Percentiles rank a stretch among this genome's conserved stretches.
phyloP scores from a whole-genome alignment of 257 asterid species.

The Apocynum venetum region DNA sequence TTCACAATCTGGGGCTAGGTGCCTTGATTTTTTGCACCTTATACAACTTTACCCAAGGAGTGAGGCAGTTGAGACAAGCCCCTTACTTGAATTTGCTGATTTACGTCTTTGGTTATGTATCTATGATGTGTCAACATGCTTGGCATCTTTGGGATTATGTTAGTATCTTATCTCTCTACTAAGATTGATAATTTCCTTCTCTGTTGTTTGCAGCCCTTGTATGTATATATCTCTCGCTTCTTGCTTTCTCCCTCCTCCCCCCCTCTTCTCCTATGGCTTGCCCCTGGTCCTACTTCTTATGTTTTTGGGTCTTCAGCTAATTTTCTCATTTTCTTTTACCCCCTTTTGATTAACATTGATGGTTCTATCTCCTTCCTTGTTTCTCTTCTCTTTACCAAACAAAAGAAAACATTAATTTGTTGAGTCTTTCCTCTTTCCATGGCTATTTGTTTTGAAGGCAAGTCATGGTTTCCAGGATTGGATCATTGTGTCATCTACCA shows the following conservation, averaged over 20 bases:
- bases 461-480: too few species aligned
- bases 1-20: background rate
- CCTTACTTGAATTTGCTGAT: background rate
- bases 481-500: background rate
- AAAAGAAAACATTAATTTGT: background rate
- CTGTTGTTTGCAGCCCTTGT: background rate
- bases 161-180: background rate
- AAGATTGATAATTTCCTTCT: background rate
- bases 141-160: background rate
- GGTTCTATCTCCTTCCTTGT: background rate
- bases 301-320: background rate
- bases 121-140: background rate
- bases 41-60: background rate
- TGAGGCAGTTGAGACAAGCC: background rate
- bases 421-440: background rate
- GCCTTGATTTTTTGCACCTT: background rate
- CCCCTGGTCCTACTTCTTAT: background rate
- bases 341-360: background rate
- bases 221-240: background rate
- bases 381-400: background rate
- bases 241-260: background rate
- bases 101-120: background rate
- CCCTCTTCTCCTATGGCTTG: background rate
- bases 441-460: too few species aligned
- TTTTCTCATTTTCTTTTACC: background rate